Base-by-base conservation (phyloP, 2,329 filamentous ascomycete genomes). In the Trichoderma atrobrunneum region DNA sequence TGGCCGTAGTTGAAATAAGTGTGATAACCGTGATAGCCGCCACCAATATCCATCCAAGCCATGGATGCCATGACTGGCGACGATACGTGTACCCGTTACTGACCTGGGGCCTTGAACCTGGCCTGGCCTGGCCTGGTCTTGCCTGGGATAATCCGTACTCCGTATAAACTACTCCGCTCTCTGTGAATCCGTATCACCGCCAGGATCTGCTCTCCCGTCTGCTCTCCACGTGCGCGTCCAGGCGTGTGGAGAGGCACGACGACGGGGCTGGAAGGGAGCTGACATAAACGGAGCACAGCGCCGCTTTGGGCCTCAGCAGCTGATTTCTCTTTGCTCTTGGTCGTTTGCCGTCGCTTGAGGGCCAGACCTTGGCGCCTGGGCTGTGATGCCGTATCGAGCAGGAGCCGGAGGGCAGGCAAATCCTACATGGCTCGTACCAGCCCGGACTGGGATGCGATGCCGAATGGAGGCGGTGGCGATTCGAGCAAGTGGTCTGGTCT, bases 11-110 rank as follows among this genome's bases (percentile, higher is more conserved):
- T 2, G 18, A 59, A 59, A 21, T 32, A 34, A 57, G 30, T 28
- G 32, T 59, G 51, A 67, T 67, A 59, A 67, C 64, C 64, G 64
- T 67, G 64, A 59, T 67, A 67, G 64, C 64, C 51, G 64, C 64
- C 64, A 28, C n/a, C 21, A 60, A 60, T 21, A 30, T n/a, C 30
- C 28, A n/a, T 39, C 36, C 36, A 39, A 34, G 1, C 39, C 39
- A 43, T 5, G 39, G 39, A 43, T 32, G 43, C 18, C 24, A 51
- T 32, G 64, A n/a, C 30, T 16, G 30, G 14, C 59, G 59, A 39
- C 21, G 32, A 60, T 21, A 32, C 21, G 48, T 54, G 48, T 54
- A 54, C 48, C 48, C 48, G 48, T 54, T 54, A 12, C 43, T 51
- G 48, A 54, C 48, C 48, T 24, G 48, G n/a, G 39, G 39, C 39